Evolutionary conservation across 805 yeast species (phyloP), one percentile per base, ranked within the genome.

Genomic region (Starmerella kuoi): DNA sequence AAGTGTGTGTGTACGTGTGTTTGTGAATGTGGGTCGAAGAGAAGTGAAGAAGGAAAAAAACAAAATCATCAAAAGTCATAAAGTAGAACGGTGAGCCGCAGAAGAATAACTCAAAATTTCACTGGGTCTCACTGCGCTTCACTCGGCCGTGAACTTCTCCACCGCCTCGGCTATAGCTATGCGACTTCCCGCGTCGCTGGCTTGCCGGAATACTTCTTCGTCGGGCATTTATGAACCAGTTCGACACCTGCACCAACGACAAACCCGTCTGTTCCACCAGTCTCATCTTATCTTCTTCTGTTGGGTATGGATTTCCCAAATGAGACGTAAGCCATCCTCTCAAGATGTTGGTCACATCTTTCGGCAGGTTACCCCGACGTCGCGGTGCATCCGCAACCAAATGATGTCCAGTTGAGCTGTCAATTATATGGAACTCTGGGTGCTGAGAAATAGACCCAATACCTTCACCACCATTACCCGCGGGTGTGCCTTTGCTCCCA

Each of bases 221-320:
- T 53, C 94, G 72, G 17, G 88, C 93, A 57, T 83, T 83, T 55
- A 83, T 84, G 55, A 83, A 83, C 94, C 94, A 83, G 57, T 83
- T 84, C 50, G 81, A 72, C 47, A 83, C 68, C 60, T 83, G 94
- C 47, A 80, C 84, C 60, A 79, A 76, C 48, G 83, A 79, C 56
- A 83, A 67, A 0, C 91, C 88, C 0, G 94, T 83, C 56, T 71
- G 68, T 51, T 69, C 66, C 68, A 80, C 72, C 42, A 83, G 66
- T 54, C 73, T 74, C 48, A 72, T 69, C 63, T 84, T 83, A 54
- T 83, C 94, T 36, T 74, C 73, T 41, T 80, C 80, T 40, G 82
- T 79, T 2, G 94, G 94, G 59, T 83, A 83, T 12, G 94, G 94
- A 55, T 82, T 81, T 47, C 77, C 74, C 52, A 81, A 63, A 58